Evolutionary conservation across 2,329 filamentous ascomycete genomes (phyloP).

Genomic region (Rutstroemia sp.): DNA sequence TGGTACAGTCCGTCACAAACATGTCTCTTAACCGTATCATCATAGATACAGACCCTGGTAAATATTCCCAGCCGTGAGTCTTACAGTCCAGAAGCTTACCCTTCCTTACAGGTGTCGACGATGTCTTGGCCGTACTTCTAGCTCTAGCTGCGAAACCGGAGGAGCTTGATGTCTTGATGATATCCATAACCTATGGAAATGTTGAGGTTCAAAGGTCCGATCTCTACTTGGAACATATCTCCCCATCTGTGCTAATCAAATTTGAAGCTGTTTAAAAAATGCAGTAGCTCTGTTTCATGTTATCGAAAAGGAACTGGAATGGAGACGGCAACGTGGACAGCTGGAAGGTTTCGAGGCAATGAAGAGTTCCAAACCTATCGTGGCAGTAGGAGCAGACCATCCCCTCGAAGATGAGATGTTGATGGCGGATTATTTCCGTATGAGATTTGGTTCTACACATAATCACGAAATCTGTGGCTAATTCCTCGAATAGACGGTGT

Average conservation of each 20-base stretch:
- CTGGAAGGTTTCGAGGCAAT: constrained; percentile 67
- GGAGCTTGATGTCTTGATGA: constrained; percentile 76
- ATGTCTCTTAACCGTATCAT: constrained; percentile 77
- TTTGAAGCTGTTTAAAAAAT: constrained; percentile 71
- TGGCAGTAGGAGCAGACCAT: constrained; percentile 81
- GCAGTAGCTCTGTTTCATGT: constrained; percentile 86
- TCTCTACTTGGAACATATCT: constrained; percentile 14
- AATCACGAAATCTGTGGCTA: constrained; percentile 3
- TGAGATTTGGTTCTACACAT: constrained; percentile 27
- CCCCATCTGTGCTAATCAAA: constrained; percentile 5
- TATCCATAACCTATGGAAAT: constrained; percentile 92
- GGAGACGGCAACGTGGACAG: constrained; percentile 64
- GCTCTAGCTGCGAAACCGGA: constrained; percentile 75
- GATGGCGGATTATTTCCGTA: constrained; percentile 82
- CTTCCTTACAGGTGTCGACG: constrained; percentile 63
- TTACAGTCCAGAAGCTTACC: not conserved
- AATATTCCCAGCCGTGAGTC: constrained; percentile 9
- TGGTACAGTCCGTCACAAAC: constrained; percentile 5
- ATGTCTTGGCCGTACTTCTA: constrained; percentile 80
- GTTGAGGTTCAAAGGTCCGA: constrained; percentile 74
- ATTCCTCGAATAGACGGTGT: constrained; percentile 51
- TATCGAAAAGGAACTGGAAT: constrained; percentile 79
- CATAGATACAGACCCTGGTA: constrained; percentile 90
- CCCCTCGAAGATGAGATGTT: constrained; percentile 78
- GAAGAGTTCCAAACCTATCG: constrained; percentile 65